Percentiles rank a stretch among this genome's conserved stretches.
Evolutionary conservation across 768 basidiomycete species (phyloP).

Genomic region (Coprinellus micaceus): DNA sequence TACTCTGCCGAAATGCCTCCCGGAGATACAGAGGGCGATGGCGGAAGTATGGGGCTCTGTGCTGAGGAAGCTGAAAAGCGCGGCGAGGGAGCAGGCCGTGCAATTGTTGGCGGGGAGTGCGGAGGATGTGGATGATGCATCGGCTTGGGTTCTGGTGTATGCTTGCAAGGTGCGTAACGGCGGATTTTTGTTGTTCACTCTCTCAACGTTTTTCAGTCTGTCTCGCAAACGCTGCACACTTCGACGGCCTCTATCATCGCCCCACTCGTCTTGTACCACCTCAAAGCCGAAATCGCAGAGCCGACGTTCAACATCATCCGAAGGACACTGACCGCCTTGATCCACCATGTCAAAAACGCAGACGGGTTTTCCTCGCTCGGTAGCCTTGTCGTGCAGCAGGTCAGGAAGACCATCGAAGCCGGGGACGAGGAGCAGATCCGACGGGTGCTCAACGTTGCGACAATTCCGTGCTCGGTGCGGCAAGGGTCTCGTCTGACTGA

Average conservation of each 20-base stretch:
- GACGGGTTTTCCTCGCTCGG: slow-evolving; percentile 59
- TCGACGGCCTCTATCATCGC: slow-evolving; percentile 59
- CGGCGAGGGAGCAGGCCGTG: slow-evolving; percentile 54
- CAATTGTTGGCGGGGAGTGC: slow-evolving; percentile 49
- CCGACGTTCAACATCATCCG: slow-evolving; percentile 56
- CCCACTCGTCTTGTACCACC: slow-evolving; percentile 54
- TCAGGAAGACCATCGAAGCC: slow-evolving; percentile 20
- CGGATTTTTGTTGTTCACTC: slow-evolving; percentile 2
- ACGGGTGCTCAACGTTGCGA: slow-evolving; percentile 54
- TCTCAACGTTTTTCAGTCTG: slow-evolving; percentile 47
- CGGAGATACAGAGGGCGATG: slow-evolving; percentile 71
- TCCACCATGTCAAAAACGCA: slow-evolving; percentile 75
- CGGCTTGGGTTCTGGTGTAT: slow-evolving; percentile 71
- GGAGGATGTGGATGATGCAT: slow-evolving; percentile 54
- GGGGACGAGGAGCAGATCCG: slow-evolving; percentile 38
- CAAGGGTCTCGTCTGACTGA: slow-evolving; percentile 66
- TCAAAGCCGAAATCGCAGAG: slow-evolving; percentile 37
- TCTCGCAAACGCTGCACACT: slow-evolving; percentile 80
- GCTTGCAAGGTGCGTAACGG: slow-evolving; percentile 65
- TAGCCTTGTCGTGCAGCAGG: slow-evolving; percentile 46
- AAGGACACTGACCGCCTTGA: slow-evolving; percentile 71
- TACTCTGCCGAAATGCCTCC: slow-evolving; percentile 54
- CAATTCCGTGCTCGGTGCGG: slow-evolving; percentile 58
- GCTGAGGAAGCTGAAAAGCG: slow-evolving; percentile 65
- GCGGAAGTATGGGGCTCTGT: slow-evolving; percentile 87